Evolutionary conservation across 1,284 basidiomycete species (phyloP), one percentile per base, ranked within the genome.

Genomic region (Ganoderma boninense): DNA sequence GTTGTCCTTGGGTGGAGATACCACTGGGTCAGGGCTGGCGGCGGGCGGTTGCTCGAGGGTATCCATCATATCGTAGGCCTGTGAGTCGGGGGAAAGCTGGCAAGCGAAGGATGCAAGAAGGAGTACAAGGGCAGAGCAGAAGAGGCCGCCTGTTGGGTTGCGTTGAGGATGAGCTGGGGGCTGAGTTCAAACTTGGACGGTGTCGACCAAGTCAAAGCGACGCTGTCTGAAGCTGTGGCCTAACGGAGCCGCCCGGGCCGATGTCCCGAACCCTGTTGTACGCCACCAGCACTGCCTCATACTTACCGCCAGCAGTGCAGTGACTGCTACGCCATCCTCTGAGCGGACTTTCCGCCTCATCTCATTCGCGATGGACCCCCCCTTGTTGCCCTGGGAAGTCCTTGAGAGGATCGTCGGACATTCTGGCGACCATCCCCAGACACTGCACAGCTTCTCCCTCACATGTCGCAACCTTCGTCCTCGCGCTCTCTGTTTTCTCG

Each of bases 1-100:
- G 38, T 49, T 65, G 29, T 70, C 69, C 52, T 29, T 69, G 60
- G 35, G 32, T 32, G 54, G 29, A 29, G 29, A 11, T 35, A 14
- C 2, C 20, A 23, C 32, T 35, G 29, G 29, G 29, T 29, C 54
- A 29, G 29, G 54, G 54, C 26, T 18, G 13, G 54, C 4, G 54
- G 6, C 16, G 16, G 29, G 29, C 20, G 14, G 1, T 57, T 35
- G 29, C 26, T 57, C 1, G 7, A 57, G 6, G 32, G 29, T 35
- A 35, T 57, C 54, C 54, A 57, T 57, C 2, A 38, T 38, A 57
- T 57, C 38, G 7, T 7, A 38, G 38, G 38, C 6, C 3, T 38
- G 1, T 10, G 38, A 38, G 38, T 38, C 38, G 54, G 26, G 18
- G 26, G 14, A 16, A 29, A n/a, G n/a, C n/a, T n/a, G n/a, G n/a